Conservation (phyloP, 2,329 filamentous ascomycete genomes). For the Tolypocladium sp. region DNA sequence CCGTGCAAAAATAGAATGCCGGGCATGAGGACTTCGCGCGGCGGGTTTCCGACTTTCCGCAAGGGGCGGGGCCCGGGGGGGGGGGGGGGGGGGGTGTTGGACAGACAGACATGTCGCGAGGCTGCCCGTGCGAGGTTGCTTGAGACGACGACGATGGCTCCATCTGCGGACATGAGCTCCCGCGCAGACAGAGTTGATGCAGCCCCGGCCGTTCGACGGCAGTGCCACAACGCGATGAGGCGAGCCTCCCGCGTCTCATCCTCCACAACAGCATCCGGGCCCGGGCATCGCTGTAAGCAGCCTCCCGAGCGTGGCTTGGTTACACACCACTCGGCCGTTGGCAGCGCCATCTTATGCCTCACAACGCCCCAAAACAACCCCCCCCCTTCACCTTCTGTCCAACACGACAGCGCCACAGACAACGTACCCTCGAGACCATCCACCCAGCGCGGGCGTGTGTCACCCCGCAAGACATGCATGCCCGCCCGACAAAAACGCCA, state of each 20-base stretch:
- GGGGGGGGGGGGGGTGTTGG: too few species aligned
- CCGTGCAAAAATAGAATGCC: not conserved
- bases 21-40: not conserved
- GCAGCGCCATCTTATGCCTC: not conserved
- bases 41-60: not conserved
- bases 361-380: not conserved
- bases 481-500: not conserved
- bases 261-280: not conserved
- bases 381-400: not conserved
- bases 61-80: too few species aligned
- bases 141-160: not conserved
- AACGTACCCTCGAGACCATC: not conserved
- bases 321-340: not conserved
- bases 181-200: not conserved
- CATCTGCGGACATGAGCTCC: not conserved
- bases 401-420: not conserved
- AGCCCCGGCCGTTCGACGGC: not conserved
- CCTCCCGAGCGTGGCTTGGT: not conserved
- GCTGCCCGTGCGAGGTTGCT: not conserved
- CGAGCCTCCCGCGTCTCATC: not conserved
- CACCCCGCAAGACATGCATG: not conserved
- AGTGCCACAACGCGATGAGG: not conserved
- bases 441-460: not conserved
- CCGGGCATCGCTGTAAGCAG: not conserved
- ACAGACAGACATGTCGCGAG: not conserved